Base-by-base conservation (phyloP, 495 filamentous ascomycete genomes). In the Lasiosphaeria miniovina region DNA sequence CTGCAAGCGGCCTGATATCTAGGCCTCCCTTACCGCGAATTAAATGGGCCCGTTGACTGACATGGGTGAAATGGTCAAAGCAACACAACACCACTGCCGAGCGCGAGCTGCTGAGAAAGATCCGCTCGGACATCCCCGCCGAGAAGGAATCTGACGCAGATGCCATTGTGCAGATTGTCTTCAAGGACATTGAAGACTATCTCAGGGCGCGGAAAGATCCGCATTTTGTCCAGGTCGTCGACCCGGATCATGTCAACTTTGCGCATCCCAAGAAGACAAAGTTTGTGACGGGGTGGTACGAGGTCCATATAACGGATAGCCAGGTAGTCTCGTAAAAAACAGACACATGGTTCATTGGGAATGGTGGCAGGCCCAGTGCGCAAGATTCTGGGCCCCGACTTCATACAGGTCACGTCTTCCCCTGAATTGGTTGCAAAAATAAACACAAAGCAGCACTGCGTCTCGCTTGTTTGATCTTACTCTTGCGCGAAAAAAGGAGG, bases 141-240 rank as follows among this genome's bases (percentile, higher is more conserved):
- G 49, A 34, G 49, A 51, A 33, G 49, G 49, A 51, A 34, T 15
- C 49, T 4, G 49, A 51, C 24, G 32, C 12, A 17, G 49, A 51
- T 34, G 24, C 32, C n/a, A 10, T 51, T 10, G 49, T 51, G 6
- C 49, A 51, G 24, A 51, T 51, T 34, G 32, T 51, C 17, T 51
- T 51, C 31, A 51, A 51, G 31, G 49, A 51, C 32, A 32, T 51
- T 14, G 7, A 51, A 31, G 49, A 51, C 24, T 51, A 51, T 31
- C 9, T 51, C 4, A 32, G 49, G 31, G 49, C 34, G 8, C 15
- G 49, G 24, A 9, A 11, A 5, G 43, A 46, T 46, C 43, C 43
- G 43, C 43, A 46, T 5, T 46, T 46, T 14, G 15, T 46, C 2
- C 12, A 46, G 5, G 43, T 46, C 43, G 43, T 46, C 2, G 43